Conservation (phyloP, 1,284 basidiomycete species). For the Sanghuangporus weigelae region DNA sequence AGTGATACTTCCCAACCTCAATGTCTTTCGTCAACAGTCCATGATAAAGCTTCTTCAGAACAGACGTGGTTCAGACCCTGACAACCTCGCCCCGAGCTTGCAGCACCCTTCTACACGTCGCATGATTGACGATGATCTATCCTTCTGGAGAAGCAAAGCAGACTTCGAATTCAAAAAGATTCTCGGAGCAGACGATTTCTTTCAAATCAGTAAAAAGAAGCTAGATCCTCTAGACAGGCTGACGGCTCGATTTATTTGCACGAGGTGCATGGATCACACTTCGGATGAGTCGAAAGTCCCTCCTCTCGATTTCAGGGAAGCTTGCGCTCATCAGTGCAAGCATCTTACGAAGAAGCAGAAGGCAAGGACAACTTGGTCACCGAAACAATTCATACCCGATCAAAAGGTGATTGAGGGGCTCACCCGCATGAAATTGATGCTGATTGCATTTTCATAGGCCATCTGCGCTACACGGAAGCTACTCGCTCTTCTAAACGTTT, state of each 20-base stretch:
- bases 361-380: slow-evolving; percentile 38
- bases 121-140: slow-evolving; percentile 37
- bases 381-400: slow-evolving; percentile 49
- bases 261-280: slow-evolving; percentile 37
- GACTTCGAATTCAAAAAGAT: slow-evolving; percentile 37
- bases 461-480: slow-evolving; percentile 35
- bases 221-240: slow-evolving; percentile 53
- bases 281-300: slow-evolving; percentile 31
- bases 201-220: slow-evolving; percentile 36
- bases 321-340: slow-evolving; percentile 52
- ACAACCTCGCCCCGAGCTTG: slow-evolving; percentile 22
- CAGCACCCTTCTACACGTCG: slow-evolving; percentile 29
- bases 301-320: slow-evolving; percentile 49
- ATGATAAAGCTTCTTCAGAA: slow-evolving; percentile 35
- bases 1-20: slow-evolving; percentile 34
- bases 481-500: slow-evolving; percentile 28
- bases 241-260: slow-evolving; percentile 56
- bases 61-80: slow-evolving; percentile 4
- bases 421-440: slow-evolving; percentile 17
- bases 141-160: slow-evolving; percentile 42
- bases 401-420: slow-evolving; percentile 37
- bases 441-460: slow-evolving; percentile 31
- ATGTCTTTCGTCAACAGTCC: slow-evolving; percentile 40
- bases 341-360: slow-evolving; percentile 27
- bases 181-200: slow-evolving; percentile 48